Base-by-base conservation (phyloP, 2,329 filamentous ascomycete genomes). In the Claviceps purpurea region DNA sequence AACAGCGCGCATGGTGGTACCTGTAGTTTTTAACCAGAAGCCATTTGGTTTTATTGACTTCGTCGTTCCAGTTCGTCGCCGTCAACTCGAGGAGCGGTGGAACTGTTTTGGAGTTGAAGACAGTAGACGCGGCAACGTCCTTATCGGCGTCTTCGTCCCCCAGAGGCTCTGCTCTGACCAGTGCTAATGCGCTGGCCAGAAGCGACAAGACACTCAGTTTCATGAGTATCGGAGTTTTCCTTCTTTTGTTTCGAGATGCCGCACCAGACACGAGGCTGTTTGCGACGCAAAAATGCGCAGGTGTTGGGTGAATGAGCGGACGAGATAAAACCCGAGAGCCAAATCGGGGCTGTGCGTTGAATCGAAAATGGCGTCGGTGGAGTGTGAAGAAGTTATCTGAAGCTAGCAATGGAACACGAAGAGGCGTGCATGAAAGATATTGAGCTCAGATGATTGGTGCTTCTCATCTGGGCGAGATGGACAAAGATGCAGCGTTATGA, bases 61-160 rank as follows among this genome's bases (percentile, higher is more conserved):
- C 75, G 39, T 75, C 70, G 5, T 81, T 75, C 57, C 82, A 77
- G 57, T 72, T 82, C 44, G 73, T 67, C 30, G 75, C 74, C 2
- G 74, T 77, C 55, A 89, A 63, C 60, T 84, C 77, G 44, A 76
- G 67, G 61, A 86, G 68, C 4, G 82, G 79, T 39, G 85, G 84
- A 40, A 89, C 84, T 41, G 72, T 72, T 60, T 83, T 73, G 56
- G 73, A 78, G 62, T 88, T 84, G 70, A 88, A 88, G 42, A 70
- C 71, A 34, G 82, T 86, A 55, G 65, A 66, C 56, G 73, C 14
- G 37, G 37, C 6, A 30, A 34, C 44, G 39, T 11, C 68, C 37
- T 60, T 62, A 49, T 63, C 62, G 38, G 60, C 61, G 52, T 69
- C 67, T 10, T 70, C 65, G 40, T 68, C 70, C 10, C 65, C 66